Conservation (phyloP, 176 grass and related monocot species). For the Cymbopogon citratus region DNA sequence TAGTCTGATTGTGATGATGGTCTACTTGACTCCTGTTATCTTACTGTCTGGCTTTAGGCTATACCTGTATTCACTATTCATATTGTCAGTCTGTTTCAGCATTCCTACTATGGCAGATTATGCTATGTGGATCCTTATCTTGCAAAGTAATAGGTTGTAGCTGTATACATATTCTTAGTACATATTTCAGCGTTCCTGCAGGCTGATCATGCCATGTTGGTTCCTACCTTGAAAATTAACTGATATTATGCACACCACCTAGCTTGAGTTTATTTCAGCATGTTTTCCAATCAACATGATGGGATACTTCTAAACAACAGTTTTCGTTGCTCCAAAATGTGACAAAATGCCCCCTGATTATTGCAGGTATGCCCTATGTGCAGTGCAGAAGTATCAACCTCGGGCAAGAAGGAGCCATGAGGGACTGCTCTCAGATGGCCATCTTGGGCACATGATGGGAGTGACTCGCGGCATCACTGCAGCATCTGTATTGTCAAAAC, state of each 20-base stretch:
- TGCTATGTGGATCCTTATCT: background rate
- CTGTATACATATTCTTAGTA: background rate
- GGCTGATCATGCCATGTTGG: background rate
- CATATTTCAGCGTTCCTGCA: background rate
- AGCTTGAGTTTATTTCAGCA: background rate
- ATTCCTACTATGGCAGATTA: background rate
- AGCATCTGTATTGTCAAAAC: constrained; percentile 19
- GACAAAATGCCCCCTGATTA: constrained; percentile 8
- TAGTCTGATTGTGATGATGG: background rate
- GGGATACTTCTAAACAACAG: background rate
- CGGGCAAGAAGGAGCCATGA: constrained; percentile 48
- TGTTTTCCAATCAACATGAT: background rate
- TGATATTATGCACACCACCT: background rate
- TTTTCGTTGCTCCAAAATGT: background rate
- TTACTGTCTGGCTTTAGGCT: background rate
- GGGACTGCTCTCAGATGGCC: constrained; percentile 9
- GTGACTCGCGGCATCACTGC: constrained; percentile 10
- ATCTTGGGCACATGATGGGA: constrained; percentile 15
- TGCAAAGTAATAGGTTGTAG: background rate
- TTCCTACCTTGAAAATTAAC: background rate
- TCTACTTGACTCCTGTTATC: background rate
- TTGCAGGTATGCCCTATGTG: constrained; percentile 85
- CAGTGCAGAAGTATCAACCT: constrained; percentile 80
- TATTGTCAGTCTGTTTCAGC: background rate
- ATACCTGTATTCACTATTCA: background rate